Evolutionary conservation across 2,329 filamentous ascomycete genomes (phyloP), one percentile per base, ranked within the genome.

Genomic region (Nectriaceae sp.): DNA sequence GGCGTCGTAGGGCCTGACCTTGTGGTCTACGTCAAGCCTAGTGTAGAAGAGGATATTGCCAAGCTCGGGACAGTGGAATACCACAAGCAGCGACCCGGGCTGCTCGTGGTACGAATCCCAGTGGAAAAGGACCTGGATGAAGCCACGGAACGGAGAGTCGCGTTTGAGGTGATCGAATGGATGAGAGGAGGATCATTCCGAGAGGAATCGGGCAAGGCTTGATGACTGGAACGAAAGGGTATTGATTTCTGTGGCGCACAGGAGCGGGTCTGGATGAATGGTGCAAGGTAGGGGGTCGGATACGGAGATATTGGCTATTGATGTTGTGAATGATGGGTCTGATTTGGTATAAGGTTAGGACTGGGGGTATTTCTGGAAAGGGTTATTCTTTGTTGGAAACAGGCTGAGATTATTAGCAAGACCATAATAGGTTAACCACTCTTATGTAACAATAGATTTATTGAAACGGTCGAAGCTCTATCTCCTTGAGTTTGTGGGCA

Each of bases 131-230:
- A 71, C 21, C 65, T 90, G 54, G 84, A 85, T 52, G 86, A 89
- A 66, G 86, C 82, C 61, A 84, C 84, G 11, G 76, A 91, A 66
- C 78, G 90, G 50, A 77, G 91, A 53, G 73, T 96, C 42, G 87
- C 84, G 2, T 97, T 97, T 70, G 92, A 97, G 73, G 84, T 97
- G 54, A 82, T 88, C 46, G 92, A 97, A 70, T 95, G 88, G 83
- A 79, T 90, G 50, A 68, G 78, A 29, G 72, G 68, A 16, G 75
- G 72, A 4, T 70, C 63, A n/a, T 78, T 75, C 45, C 69, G 62
- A 43, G 66, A 69, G 20, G 61, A 51, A 29, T 21, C 54, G 33
- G 55, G 52, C 18, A 50, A 52, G 42, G 39, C 44, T 36, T 50
- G 29, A 53, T 50, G 24, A 29, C 24, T 29, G 24, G 24, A 29